These are phyloP conservation scores for Zalerion maritima DNA, from an alignment of 495 filamentous ascomycete genomes.

Conservation along the genomic window DNA sequence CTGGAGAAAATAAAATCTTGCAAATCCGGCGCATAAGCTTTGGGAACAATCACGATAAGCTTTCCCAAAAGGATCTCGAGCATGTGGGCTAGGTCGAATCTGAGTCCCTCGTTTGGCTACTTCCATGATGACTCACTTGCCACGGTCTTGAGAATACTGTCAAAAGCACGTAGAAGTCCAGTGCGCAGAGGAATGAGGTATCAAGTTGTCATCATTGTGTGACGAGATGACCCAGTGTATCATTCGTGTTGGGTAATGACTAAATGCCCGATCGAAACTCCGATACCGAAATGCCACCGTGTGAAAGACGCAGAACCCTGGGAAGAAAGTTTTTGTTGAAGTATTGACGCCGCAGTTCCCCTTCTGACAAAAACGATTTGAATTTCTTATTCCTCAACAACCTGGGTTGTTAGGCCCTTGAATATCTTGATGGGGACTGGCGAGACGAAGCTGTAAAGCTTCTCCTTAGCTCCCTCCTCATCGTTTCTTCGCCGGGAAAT, in stretches of 20 bases:
- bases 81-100: too few relatives aligned
- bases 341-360: slow-evolving; percentile 22
- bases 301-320: slow-evolving; percentile 30
- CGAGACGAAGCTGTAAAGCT: slow-evolving; percentile 97
- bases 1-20: too few relatives aligned
- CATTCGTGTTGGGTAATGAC: slow-evolving; percentile 2
- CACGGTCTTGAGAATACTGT: too few relatives aligned
- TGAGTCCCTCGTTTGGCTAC: too few relatives aligned
- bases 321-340: slow-evolving; percentile 35
- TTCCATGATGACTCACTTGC: too few relatives aligned
- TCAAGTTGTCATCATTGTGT: slow-evolving; percentile 32
- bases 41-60: too few relatives aligned
- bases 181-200: slow-evolving; percentile 3
- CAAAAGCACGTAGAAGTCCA: too few relatives aligned
- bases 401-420: slow-evolving; percentile 84
- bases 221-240: slow-evolving; percentile 24
- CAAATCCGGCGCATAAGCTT: too few relatives aligned
- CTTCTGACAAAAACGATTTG: slow-evolving; percentile 18
- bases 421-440: slow-evolving; percentile 98
- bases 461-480: slow-evolving; percentile 97
- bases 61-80: too few relatives aligned
- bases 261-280: slow-evolving; percentile 6
- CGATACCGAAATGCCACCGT: slow-evolving; percentile 34
- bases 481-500: slow-evolving; percentile 99
- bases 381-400: slow-evolving; percentile 43